phyloP scores from a whole-genome alignment of 2,329 filamentous ascomycete species.

The Aspergillus neotritici region DNA sequence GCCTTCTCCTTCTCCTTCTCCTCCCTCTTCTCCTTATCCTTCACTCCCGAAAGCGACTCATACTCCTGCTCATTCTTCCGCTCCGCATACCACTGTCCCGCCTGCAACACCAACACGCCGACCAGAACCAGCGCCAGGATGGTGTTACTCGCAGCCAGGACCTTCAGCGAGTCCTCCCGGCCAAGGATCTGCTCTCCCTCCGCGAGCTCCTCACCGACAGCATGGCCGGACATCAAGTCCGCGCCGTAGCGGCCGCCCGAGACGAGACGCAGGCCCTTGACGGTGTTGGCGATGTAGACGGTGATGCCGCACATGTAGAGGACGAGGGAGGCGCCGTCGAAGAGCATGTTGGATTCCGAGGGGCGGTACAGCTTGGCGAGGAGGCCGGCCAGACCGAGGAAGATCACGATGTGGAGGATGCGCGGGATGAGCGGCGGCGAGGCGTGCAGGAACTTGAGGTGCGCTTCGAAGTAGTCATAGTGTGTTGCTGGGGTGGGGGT shows the following conservation, averaged over 20 bases:
- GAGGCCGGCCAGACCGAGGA: slow-evolving; percentile 81
- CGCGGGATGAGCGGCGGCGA: slow-evolving; percentile 87
- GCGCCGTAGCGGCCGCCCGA: slow-evolving; percentile 63
- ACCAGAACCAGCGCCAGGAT: slow-evolving; percentile 89
- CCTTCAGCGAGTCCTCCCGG: slow-evolving; percentile 82
- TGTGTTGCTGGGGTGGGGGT: slow-evolving; percentile 49
- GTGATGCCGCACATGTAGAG: slow-evolving; percentile 80
- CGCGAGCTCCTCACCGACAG: slow-evolving; percentile 24
- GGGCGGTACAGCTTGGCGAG: slow-evolving; percentile 92
- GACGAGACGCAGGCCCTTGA: slow-evolving; percentile 85
- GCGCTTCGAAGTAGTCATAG: slow-evolving; percentile 79
- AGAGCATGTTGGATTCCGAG: slow-evolving; percentile 89
- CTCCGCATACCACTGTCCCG: slow-evolving; percentile 98
- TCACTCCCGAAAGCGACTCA: slow-evolving; percentile 47
- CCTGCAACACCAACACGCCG: slow-evolving; percentile 86
- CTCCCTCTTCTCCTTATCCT: slow-evolving; percentile 43
- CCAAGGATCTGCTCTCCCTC: slow-evolving; percentile 65
- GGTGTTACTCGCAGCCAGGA: slow-evolving; percentile 89
- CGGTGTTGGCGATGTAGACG: slow-evolving; percentile 92
- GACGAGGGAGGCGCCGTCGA: slow-evolving; percentile 69
- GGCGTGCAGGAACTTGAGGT: slow-evolving; percentile 85
- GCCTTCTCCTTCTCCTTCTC: slow-evolving; percentile 13
- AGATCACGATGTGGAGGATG: slow-evolving; percentile 89
- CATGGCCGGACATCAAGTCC: slow-evolving; percentile 27
- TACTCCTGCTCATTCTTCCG: slow-evolving; percentile 80